These are phyloP conservation scores for Kwoniella botswanensis DNA, from an alignment of 768 basidiomycete species.

Conservation along the genomic window DNA sequence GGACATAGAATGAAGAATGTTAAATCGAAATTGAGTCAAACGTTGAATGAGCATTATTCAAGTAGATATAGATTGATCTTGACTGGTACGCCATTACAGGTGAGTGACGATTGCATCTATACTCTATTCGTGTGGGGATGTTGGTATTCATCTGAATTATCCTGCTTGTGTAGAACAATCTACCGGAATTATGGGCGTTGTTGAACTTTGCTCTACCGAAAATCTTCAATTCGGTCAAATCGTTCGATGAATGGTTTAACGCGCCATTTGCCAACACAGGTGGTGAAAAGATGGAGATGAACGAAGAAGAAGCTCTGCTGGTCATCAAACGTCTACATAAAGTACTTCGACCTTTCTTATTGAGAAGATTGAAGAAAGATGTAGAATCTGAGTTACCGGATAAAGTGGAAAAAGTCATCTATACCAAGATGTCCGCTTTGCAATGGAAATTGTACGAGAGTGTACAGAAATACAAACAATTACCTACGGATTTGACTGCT, in stretches of 20 bases:
- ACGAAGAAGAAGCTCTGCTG: conserved; percentile 98
- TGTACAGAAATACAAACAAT: conserved; percentile 97
- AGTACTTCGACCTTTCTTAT: conserved; percentile 90
- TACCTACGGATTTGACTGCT: conserved; percentile 68
- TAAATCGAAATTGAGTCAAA: conserved; percentile 83
- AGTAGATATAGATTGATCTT: conserved; percentile 91
- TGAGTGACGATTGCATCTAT: conserved; percentile 24
- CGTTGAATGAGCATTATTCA: conserved; percentile 88
- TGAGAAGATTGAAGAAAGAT: conserved; percentile 91
- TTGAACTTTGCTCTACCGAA: conserved; percentile 70
- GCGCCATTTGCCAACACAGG: conserved; percentile 99
- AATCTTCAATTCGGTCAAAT: conserved; percentile 98
- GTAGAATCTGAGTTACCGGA: conserved; percentile 94
- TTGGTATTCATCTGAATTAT: not conserved
- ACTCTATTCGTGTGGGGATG: too few species aligned
- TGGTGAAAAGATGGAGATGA: conserved; percentile 92
- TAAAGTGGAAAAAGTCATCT: conserved; percentile 97
- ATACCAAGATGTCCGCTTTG: conserved; percentile 89
- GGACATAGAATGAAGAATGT: conserved; percentile 99
- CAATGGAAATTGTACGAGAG: conserved; percentile 93
- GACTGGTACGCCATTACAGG: conserved; percentile 90
- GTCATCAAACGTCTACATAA: conserved; percentile 96
- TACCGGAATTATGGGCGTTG: conserved; percentile 61
- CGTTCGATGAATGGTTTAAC: conserved; percentile 99
- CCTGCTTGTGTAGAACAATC: conserved; percentile 49